Conservation (phyloP, 805 yeast genomes). For the Tetrapisispora iriomotensis region DNA sequence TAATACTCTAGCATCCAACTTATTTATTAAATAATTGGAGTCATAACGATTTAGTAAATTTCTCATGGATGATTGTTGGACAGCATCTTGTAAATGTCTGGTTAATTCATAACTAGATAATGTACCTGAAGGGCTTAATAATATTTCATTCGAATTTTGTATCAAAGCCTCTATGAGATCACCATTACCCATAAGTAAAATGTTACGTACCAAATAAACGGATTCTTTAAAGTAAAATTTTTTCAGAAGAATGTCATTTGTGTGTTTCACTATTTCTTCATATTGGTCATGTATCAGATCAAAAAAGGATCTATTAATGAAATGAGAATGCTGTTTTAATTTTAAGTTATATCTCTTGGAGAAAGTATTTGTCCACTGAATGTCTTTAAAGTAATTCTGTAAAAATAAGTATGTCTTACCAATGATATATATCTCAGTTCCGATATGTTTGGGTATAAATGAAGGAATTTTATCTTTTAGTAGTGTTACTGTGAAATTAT, state of each 20-base stretch:
- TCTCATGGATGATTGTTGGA: constrained; percentile 43
- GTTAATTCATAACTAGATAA: constrained; percentile 60
- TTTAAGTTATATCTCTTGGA: constrained; percentile 22
- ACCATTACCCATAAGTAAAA: constrained; percentile 64
- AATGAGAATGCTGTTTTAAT: constrained; percentile 6
- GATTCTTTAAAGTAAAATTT: constrained; percentile 44
- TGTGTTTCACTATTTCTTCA: constrained; percentile 41
- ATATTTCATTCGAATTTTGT: constrained; percentile 39
- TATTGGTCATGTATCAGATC: constrained; percentile 36
- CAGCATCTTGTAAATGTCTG: constrained; percentile 53
- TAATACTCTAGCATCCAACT: constrained; percentile 75
- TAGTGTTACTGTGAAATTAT: constrained; percentile 8
- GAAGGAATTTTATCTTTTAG: constrained; percentile 29
- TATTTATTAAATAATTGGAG: constrained; percentile 33
- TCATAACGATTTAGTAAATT: constrained; percentile 30
- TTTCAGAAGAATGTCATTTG: constrained; percentile 40
- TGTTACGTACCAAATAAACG: constrained; percentile 51
- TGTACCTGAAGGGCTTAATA: constrained; percentile 52
- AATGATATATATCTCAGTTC: constrained; percentile 45
- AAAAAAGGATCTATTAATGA: constrained; percentile 18
- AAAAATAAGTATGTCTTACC: constrained; percentile 68
- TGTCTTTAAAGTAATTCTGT: constrained; percentile 54
- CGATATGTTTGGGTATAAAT: constrained; percentile 31
- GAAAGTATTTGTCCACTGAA: constrained; percentile 49
- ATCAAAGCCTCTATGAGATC: constrained; percentile 70